Percentiles rank a stretch among this genome's conserved stretches.
Conservation (phyloP, 306 rosid genomes). For the Glycine latifolia region DNA sequence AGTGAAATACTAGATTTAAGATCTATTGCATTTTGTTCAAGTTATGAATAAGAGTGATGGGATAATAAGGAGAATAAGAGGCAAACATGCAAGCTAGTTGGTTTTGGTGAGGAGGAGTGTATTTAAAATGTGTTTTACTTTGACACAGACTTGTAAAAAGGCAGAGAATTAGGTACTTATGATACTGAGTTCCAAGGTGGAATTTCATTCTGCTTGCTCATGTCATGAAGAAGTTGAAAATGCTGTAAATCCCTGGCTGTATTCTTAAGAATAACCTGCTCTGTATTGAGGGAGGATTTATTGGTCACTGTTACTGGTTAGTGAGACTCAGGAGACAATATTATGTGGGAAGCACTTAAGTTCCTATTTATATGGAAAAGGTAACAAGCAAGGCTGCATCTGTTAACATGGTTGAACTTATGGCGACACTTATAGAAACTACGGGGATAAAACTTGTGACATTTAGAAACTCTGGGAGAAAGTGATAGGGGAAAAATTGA, state of each 20-base stretch:
- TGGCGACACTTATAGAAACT: conserved; percentile 12
- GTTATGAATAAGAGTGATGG: conserved; percentile 18
- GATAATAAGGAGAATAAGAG: not conserved
- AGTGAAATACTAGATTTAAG: not conserved
- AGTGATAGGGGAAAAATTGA: not conserved
- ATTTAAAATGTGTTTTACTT: not conserved
- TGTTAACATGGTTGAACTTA: conserved; percentile 27
- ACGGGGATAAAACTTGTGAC: not conserved
- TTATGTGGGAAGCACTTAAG: not conserved
- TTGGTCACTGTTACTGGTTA: not conserved
- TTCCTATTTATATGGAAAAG: conserved; percentile 36
- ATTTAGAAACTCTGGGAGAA: not conserved
- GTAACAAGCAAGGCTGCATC: not conserved
- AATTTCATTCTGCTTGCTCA: conserved; percentile 5
- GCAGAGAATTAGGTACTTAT: not conserved
- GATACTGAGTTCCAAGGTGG: not conserved
- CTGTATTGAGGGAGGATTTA: conserved; percentile 2
- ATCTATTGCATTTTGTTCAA: conserved; percentile 1
- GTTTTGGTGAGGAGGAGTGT: conserved; percentile 8
- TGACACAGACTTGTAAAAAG: not conserved
- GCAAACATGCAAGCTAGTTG: not conserved
- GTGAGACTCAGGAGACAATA: not conserved
- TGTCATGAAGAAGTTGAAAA: not conserved
- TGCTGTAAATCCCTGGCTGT: not conserved
- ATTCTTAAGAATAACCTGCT: conserved; percentile 12